phyloP scores from a whole-genome alignment of 2,329 filamentous ascomycete species.

The Calonectria pseudoreteaudii region DNA sequence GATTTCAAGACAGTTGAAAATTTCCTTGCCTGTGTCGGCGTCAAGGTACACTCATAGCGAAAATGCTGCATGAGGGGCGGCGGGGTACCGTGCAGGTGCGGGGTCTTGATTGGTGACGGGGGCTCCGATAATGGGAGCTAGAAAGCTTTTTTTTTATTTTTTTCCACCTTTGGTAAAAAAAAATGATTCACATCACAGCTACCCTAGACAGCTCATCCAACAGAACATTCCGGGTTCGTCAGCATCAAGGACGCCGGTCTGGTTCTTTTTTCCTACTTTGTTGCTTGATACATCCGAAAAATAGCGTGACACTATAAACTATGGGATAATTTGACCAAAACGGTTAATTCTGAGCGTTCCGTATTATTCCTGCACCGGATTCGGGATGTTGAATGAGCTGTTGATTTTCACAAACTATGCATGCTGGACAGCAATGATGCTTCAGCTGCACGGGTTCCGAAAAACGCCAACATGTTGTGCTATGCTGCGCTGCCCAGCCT shows the following conservation, averaged over 20 bases:
- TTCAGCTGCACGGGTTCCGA: background rate
- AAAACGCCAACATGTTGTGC: background rate
- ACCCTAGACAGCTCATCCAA: background rate
- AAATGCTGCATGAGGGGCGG: constrained; percentile 24
- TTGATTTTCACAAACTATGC: background rate
- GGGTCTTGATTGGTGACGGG: constrained; percentile 38
- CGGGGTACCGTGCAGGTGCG: constrained; percentile 38
- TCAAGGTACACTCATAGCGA: constrained; percentile 1
- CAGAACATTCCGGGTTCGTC: background rate
- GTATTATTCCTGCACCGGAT: background rate
- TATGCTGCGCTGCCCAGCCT: background rate
- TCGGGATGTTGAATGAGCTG: constrained; percentile 1
- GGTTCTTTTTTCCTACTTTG: background rate
- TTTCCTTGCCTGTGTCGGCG: constrained; percentile 24
- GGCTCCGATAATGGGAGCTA: constrained; percentile 33
- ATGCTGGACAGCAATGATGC: background rate
- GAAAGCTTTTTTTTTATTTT: constrained; percentile 6
- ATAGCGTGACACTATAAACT: background rate
- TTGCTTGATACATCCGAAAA: background rate
- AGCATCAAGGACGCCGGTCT: background rate
- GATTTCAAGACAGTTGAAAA: constrained; percentile 27
- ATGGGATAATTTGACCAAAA: background rate
- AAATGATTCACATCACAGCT: background rate
- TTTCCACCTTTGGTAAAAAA: background rate
- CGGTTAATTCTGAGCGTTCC: background rate